Evolutionary conservation across 2,329 filamentous ascomycete species (phyloP).

Genomic region (Pseudogymnoascus sp.): DNA sequence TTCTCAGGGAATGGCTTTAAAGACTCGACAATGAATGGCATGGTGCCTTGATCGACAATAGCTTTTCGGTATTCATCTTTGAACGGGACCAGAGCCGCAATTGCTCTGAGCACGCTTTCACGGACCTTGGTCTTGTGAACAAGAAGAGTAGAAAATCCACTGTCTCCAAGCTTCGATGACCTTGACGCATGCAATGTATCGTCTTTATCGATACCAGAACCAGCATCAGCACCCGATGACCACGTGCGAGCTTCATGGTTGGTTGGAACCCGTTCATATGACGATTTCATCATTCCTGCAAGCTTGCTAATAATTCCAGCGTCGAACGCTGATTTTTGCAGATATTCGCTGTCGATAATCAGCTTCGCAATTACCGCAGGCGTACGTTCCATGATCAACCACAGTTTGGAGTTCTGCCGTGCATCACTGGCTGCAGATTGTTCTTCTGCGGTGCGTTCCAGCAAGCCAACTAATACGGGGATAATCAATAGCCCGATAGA

Average conservation of each 20-base stretch:
- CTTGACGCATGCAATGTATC: slow-evolving; percentile 18
- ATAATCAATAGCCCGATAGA: slow-evolving; percentile 61
- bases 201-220: background rate
- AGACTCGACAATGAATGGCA: slow-evolving; percentile 77
- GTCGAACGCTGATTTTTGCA: slow-evolving; percentile 79
- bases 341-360: slow-evolving; percentile 66
- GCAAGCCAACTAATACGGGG: slow-evolving; percentile 60
- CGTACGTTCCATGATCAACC: slow-evolving; percentile 59
- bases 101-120: slow-evolving; percentile 66
- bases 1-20: slow-evolving; percentile 56
- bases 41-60: slow-evolving; percentile 73
- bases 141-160: slow-evolving; percentile 52
- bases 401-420: slow-evolving; percentile 34
- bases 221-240: slow-evolving; percentile 32
- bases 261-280: slow-evolving; percentile 52
- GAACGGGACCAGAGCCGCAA: slow-evolving; percentile 73
- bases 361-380: slow-evolving; percentile 71
- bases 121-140: slow-evolving; percentile 69
- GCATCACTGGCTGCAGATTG: slow-evolving; percentile 33
- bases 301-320: slow-evolving; percentile 55
- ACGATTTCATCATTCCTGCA: slow-evolving; percentile 56
- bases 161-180: slow-evolving; percentile 48
- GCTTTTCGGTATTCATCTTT: slow-evolving; percentile 79
- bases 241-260: slow-evolving; percentile 44
- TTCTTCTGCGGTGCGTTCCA: slow-evolving; percentile 41